phyloP scores from a whole-genome alignment of 2,329 filamentous ascomycete species.

The Eurotiales sp. region DNA sequence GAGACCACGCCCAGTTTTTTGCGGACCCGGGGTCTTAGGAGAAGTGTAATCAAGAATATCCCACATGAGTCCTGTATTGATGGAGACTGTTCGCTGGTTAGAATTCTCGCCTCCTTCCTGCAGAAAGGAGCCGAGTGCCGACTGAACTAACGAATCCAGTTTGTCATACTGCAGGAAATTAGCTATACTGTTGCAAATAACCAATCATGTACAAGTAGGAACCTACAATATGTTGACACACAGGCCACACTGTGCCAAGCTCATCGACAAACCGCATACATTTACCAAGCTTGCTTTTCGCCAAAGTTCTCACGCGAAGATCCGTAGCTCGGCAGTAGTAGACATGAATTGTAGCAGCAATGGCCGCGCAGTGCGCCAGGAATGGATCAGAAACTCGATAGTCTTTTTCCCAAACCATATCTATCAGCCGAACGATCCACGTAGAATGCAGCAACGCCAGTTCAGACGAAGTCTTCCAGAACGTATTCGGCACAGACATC shows the following conservation, averaged over 20 bases:
- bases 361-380: slow-evolving; percentile 45
- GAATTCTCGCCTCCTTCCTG: slow-evolving; percentile 12
- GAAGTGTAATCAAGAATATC: slow-evolving; percentile 27
- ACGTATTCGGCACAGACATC: slow-evolving; percentile 47
- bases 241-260: slow-evolving; percentile 24
- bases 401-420: slow-evolving; percentile 47
- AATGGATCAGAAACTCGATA: slow-evolving; percentile 45
- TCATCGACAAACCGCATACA: slow-evolving; percentile 24
- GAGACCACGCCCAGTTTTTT: slow-evolving; percentile 17
- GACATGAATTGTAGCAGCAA: slow-evolving; percentile 46
- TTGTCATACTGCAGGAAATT: slow-evolving; percentile 22
- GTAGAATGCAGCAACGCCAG: slow-evolving; percentile 46
- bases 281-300: slow-evolving; percentile 23
- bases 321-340: slow-evolving; percentile 19
- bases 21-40: slow-evolving; percentile 8
- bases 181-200: background rate
- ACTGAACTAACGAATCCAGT: slow-evolving; percentile 23
- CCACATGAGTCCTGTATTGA: slow-evolving; percentile 30
- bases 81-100: slow-evolving; percentile 25
- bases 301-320: slow-evolving; percentile 20
- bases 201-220: background rate
- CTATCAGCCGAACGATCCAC: slow-evolving; percentile 50
- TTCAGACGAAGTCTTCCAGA: slow-evolving; percentile 48
- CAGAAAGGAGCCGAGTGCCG: slow-evolving; percentile 22
- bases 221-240: slow-evolving; percentile 23